A percentile compares a stretch with the other conserved stretches of the same genome.
Evolutionary conservation across 1,284 basidiomycete species (phyloP).

Genomic region (Mycosarcoma maydis): DNA sequence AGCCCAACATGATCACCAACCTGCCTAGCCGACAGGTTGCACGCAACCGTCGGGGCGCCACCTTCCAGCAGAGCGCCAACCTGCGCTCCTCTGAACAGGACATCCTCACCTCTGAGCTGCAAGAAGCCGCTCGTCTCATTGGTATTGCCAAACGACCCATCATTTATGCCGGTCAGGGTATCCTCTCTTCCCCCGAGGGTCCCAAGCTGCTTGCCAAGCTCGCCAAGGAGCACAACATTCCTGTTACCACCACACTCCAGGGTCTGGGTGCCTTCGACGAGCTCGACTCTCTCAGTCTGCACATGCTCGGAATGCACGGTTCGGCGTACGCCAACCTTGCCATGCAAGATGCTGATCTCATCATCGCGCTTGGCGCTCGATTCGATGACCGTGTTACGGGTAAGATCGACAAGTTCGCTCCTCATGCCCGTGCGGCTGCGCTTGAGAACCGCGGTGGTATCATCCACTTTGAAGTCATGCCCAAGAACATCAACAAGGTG

Average conservation of each 20-base stretch:
- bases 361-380: conserved; percentile 93
- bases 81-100: conserved; percentile 35
- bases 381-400: conserved; percentile 99
- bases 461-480: conserved; percentile 98
- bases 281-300: conserved; percentile 80
- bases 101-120: conserved; percentile 73
- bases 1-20: conserved; percentile 74
- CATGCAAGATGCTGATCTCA: conserved; percentile 95
- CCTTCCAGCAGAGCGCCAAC: conserved; percentile 31
- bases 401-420: conserved; percentile 88
- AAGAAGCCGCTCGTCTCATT: conserved; percentile 87
- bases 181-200: conserved; percentile 83
- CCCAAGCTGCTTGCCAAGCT: conserved; percentile 85
- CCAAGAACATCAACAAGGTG: conserved; percentile 99
- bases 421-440: conserved; percentile 87
- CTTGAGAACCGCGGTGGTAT: conserved; percentile 88
- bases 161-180: conserved; percentile 92
- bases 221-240: conserved; percentile 86
- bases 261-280: conserved; percentile 97
- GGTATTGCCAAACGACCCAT: conserved; percentile 89
- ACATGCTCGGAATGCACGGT: conserved; percentile 99
- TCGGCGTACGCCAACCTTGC: conserved; percentile 96
- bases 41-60: conserved; percentile 41
- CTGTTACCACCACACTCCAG: conserved; percentile 95
- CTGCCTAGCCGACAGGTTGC: conserved; percentile 63